Base-by-base conservation (phyloP, 163 green algal species). In the Smithsoniella earleae region DNA sequence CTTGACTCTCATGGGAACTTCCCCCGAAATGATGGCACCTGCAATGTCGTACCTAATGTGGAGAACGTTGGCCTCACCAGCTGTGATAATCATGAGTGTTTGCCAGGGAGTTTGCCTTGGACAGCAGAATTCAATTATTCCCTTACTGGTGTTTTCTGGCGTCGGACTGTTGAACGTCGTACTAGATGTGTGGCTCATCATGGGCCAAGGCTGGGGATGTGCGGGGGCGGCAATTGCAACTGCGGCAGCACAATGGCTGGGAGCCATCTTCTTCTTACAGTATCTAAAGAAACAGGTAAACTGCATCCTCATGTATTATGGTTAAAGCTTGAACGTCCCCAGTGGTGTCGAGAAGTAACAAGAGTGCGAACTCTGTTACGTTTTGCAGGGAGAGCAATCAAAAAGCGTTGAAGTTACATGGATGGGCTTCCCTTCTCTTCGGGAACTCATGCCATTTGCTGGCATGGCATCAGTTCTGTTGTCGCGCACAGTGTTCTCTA, bases 101-200 rank as follows among this genome's bases (percentile, higher is more conserved):
- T 69, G 58, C 58, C 58, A 69, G 43, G 58, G 58, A 1, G 43
- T 69, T 13, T 69, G 58, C 58, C 58, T 69, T 3, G 58, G 58
- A 40, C 58, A 69, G 2, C 58, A 69, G 43, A 69, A 69, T 34
- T 69, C 58, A 4, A 25, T 69, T 4, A 25, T 36, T 43, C 58
- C 58, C 22, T 36, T 69, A 6, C n/a, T 34, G n/a, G 58, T 69
- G 25, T 69, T 69, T 36, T 43, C 58, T 36, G 58, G 58, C 6
- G 58, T 69, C 1, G 58, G 58, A 36, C 20, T 69, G 2, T 36
- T 69, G 3, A 69, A 69, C 43, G 58, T 69, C 16, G 58, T 69
- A 4, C 27, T 69, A 13, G 58, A 69, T 38, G 25, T 69, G 20
- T 69, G 58, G 58, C 58, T 69, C 0, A 69, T 69, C 25, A n/a